A percentile compares a stretch with the other conserved stretches of the same genome.
These are phyloP conservation scores for Phyllosticta paracitricarpa DNA, from an alignment of 2,329 filamentous ascomycete species.

Conservation along the genomic window DNA sequence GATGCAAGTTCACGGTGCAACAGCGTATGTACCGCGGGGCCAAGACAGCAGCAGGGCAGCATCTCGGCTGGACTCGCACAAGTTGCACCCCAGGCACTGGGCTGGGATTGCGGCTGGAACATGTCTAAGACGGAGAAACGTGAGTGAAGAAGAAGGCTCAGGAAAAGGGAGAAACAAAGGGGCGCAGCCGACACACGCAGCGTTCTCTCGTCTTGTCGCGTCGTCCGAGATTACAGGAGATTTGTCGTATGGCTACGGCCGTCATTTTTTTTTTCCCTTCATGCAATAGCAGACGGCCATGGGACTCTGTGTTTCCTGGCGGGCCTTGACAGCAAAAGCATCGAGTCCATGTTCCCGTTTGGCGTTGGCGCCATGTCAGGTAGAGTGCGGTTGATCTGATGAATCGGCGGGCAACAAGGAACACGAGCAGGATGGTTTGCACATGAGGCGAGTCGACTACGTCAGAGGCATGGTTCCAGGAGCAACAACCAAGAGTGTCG, in stretches of 20 bases:
- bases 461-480: background rate
- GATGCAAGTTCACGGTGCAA: background rate
- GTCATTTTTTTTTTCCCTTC: background rate
- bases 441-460: background rate
- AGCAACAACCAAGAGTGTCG: background rate
- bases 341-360: background rate
- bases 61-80: background rate
- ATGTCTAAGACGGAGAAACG: background rate
- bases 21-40: background rate
- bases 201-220: conserved; percentile 4
- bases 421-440: background rate
- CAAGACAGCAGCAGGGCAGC: no score
- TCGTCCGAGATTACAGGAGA: conserved; percentile 9
- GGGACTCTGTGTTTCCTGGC: background rate
- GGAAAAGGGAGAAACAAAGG: background rate
- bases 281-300: background rate
- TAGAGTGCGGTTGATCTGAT: background rate
- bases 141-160: background rate
- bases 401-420: background rate
- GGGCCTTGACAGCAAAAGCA: background rate
- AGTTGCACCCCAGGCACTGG: background rate
- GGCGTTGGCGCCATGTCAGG: background rate
- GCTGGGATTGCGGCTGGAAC: background rate
- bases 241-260: background rate
- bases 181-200: background rate